Evolutionary conservation across 2,329 filamentous ascomycete species (phyloP).

Genomic region (Dactylellina sp.): DNA sequence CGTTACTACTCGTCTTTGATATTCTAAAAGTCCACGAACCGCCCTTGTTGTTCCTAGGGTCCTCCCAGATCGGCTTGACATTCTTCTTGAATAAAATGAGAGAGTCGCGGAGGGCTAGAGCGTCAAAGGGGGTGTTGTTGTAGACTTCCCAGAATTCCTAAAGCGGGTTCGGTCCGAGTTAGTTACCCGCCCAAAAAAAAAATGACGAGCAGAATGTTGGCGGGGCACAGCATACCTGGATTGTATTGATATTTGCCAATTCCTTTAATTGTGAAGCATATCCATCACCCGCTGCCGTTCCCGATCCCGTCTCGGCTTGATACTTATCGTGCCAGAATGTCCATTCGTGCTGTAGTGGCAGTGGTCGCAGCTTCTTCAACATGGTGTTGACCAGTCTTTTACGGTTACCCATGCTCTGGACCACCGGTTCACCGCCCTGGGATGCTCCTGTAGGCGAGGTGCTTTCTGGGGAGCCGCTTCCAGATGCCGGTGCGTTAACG

Average conservation of each 20-base stretch:
- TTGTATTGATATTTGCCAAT: constrained; percentile 60
- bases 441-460: constrained; percentile 32
- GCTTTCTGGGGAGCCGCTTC: constrained; percentile 31
- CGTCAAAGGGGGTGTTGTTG: constrained; percentile 82
- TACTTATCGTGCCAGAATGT: constrained; percentile 66
- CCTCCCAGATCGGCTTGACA: constrained; percentile 83
- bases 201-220: background rate
- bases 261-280: constrained; percentile 61
- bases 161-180: constrained; percentile 62
- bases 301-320: constrained; percentile 58
- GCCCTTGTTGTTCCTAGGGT: constrained; percentile 84
- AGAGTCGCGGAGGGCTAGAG: constrained; percentile 80
- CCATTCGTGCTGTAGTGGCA: constrained; percentile 67
- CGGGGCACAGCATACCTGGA: constrained; percentile 58
- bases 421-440: constrained; percentile 62
- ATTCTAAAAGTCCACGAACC: constrained; percentile 95
- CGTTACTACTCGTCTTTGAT: constrained; percentile 75
- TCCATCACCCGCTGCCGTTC: constrained; percentile 47
- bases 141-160: constrained; percentile 87
- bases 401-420: constrained; percentile 56
- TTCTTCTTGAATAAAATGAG: constrained; percentile 84
- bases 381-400: constrained; percentile 64
- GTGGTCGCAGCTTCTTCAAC: constrained; percentile 65
- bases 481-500: constrained; percentile 58
- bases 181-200: background rate